Evolutionary conservation across 495 filamentous ascomycete genomes (phyloP), one percentile per base, ranked within the genome.

Genomic region (Jackrogersella minutella): DNA sequence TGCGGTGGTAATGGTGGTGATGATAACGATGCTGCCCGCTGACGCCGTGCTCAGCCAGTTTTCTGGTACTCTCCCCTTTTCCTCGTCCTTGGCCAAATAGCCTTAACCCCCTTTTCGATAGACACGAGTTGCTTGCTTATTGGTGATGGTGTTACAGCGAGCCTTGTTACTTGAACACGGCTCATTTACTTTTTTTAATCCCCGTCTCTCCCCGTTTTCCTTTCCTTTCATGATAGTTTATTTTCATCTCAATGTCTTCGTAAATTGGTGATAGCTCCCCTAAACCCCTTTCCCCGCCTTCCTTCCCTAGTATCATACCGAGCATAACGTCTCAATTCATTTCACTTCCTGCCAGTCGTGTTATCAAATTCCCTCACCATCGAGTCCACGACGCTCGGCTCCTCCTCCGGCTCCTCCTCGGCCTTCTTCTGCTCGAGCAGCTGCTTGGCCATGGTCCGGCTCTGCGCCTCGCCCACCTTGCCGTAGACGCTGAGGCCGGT

Each of bases 401-500:
- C 54, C 6, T 28, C 44, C 28, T 77, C 64, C 2, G 41, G n/a
- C n/a, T n/a, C 3, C 58, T 67, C 56, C 26, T 64, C 56, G 14
- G 71, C 24, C 9, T 70, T 67, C 22, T 46, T 14, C 63, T 76
- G 68, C 59, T 78, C 71, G 33, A 78, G 46, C 14, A 74, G 17
- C 64, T 79, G 84, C 58, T 85, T 85, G 2, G 89, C 88, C 74
- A 90, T 79, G 7, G 79, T 79, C 73, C 86, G 88, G 34, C 87
- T 85, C 81, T 97, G 96, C n/a, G 86, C 85, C 58, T 93, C 86
- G 63, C 86, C 93, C 41, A 99, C 91, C 74, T 96, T 97, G 28
- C 95, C 93, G 77, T 97, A 99, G 26, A 99, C 93, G 26, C 92
- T 90, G 85, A 99, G 89, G 4, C 93, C 95, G 31, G 90, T 96